Evolutionary conservation across 345 rosid genomes (phyloP), one percentile per base, ranked within the genome.

Genomic region (Ricinus communis): DNA sequence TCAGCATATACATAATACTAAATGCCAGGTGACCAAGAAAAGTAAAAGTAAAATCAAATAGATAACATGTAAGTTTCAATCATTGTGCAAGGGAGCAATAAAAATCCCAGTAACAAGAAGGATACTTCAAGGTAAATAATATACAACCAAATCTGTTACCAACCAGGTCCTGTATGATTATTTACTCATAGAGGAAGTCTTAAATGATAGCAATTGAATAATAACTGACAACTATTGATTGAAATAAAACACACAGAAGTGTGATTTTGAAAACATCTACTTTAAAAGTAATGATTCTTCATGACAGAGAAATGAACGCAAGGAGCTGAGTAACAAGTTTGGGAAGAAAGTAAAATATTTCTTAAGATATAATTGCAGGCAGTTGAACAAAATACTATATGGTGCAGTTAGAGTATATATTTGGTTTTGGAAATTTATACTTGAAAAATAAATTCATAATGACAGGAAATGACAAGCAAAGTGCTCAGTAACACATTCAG

Each of bases 1-100:
- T 62, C 30, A 62, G 66, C 19, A 75, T 55, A 66, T 21, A 67
- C 10, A 31, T 28, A 71, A 11, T 49, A 65, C 47, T 16, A 76
- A 49, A 22, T 19, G 33, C 24, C 49, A 33, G 51, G 66, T 43
- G 36, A 41, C 30, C 8, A 58, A 46, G 11, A 66, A 51, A 74
- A 56, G 7, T n/a, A n/a, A n/a, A n/a, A 1, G 21, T 18, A 46
- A 33, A 47, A 13, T 27, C n/a, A 65, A 25, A 30, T 49, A 22
- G 18, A 15, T 28, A 33, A 41, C 38, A 30, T 52, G 30, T 14
- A 31, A 52, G 22, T 41, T 45, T 49, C 61, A 63, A 75, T 46
- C 22, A 64, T 0, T 52, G 31, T 14, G 5, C 7, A 49, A 41
- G 61, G 47, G 47, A 57, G 63, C 1, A 1, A 66, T 15, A 33